These are phyloP conservation scores for Leishmania martiniquensis DNA, from an alignment of 208 protist species.

Conservation along the genomic window DNA sequence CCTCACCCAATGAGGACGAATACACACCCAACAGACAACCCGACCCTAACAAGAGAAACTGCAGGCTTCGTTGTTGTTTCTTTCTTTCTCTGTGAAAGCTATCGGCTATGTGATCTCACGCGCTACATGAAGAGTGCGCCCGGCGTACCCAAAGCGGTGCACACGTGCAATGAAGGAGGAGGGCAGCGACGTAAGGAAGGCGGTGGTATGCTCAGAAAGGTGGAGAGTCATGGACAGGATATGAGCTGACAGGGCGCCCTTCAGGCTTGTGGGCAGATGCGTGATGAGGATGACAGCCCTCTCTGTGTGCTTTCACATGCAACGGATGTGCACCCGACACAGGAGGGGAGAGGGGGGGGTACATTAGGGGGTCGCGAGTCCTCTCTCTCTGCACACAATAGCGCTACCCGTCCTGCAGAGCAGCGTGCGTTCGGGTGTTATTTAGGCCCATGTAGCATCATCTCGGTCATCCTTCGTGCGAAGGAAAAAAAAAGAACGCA, in stretches of 20 bases:
- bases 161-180: background rate
- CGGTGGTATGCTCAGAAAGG: background rate
- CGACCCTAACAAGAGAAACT: background rate
- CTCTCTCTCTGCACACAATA: background rate
- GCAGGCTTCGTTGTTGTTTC: background rate
- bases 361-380: background rate
- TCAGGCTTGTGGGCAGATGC: background rate
- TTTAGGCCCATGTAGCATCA: background rate
- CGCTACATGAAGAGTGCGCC: background rate
- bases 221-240: background rate
- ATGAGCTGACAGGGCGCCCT: background rate
- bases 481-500: slow-evolving; percentile 8
- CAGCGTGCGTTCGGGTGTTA: background rate
- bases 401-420: no score
- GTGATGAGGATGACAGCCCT: background rate
- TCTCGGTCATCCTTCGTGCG: background rate
- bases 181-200: background rate
- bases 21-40: background rate
- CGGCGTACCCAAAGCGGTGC: background rate
- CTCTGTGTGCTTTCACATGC: background rate
- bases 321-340: background rate
- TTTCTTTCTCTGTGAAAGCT: background rate
- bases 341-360: background rate
- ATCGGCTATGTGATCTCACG: slow-evolving; percentile 4
- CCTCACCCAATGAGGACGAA: background rate